These are phyloP conservation scores for Nemania sp. DNA, from an alignment of 2,329 filamentous ascomycete species.

Conservation along the genomic window DNA sequence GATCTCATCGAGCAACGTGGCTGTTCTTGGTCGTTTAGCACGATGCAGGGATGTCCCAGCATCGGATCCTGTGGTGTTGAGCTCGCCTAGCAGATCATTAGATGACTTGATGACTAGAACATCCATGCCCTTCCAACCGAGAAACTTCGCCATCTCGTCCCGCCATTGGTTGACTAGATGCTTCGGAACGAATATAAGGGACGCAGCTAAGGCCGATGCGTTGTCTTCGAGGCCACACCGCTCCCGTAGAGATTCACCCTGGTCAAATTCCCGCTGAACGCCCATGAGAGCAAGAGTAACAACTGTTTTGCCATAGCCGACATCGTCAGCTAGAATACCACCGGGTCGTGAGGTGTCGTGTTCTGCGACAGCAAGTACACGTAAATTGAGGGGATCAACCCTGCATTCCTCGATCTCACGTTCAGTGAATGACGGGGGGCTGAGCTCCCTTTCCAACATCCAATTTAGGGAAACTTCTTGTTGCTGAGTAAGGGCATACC, in stretches of 20 bases:
- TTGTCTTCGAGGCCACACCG: slow-evolving; percentile 11
- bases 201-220: slow-evolving; percentile 42
- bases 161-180: slow-evolving; percentile 49
- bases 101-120: slow-evolving; percentile 37
- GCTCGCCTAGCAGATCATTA: slow-evolving; percentile 13
- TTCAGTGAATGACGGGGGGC: slow-evolving; percentile 40
- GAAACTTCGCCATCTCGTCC: slow-evolving; percentile 42
- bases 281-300: slow-evolving; percentile 46
- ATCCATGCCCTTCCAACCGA: slow-evolving; percentile 29
- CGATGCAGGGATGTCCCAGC: background rate
- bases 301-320: slow-evolving; percentile 53
- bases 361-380: slow-evolving; percentile 42
- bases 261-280: slow-evolving; percentile 33
- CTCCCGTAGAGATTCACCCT: slow-evolving; percentile 25
- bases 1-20: slow-evolving; percentile 27
- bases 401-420: slow-evolving; percentile 47
- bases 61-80: background rate
- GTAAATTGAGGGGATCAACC: slow-evolving; percentile 40
- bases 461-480: slow-evolving; percentile 41
- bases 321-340: slow-evolving; percentile 49
- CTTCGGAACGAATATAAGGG: slow-evolving; percentile 46
- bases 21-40: slow-evolving; percentile 6
- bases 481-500: slow-evolving; percentile 18
- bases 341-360: slow-evolving; percentile 39
- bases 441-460: slow-evolving; percentile 39